These are phyloP conservation scores for Schizothecium vesticola DNA, from an alignment of 495 filamentous ascomycete genomes.

Conservation along the genomic window DNA sequence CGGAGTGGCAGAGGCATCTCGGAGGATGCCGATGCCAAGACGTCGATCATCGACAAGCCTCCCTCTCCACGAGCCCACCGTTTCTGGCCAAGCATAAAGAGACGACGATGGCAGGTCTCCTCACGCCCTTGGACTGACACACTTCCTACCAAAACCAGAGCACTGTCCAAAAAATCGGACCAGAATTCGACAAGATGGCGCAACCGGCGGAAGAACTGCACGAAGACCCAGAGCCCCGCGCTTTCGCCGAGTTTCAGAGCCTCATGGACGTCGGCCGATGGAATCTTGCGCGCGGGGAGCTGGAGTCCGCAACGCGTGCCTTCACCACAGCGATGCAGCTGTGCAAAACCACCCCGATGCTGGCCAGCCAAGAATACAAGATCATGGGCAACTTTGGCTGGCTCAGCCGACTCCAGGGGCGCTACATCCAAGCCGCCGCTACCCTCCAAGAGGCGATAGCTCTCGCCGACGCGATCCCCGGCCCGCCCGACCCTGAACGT, in stretches of 20 bases:
- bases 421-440: slow-evolving; percentile 18
- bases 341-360: neutral
- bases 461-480: slow-evolving; percentile 1
- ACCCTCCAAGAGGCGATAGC: slow-evolving; percentile 8
- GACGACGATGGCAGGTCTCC: neutral
- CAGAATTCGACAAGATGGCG: neutral
- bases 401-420: slow-evolving; percentile 19
- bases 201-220: neutral
- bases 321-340: slow-evolving; percentile 12
- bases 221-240: neutral
- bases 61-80: neutral
- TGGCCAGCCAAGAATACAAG: neutral
- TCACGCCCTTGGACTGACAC: neutral
- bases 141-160: neutral
- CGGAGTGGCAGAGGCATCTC: neutral
- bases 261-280: neutral
- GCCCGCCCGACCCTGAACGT: neutral
- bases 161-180: neutral
- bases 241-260: neutral
- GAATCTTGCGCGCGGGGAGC: neutral
- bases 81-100: neutral
- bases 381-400: slow-evolving; percentile 16
- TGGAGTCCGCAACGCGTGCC: slow-evolving; percentile 4
- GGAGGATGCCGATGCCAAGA: neutral
- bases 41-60: neutral